Evolutionary conservation across 2,329 filamentous ascomycete species (phyloP), one percentile per base, ranked within the genome.

Genomic region (Taxawa tesnikishii): DNA sequence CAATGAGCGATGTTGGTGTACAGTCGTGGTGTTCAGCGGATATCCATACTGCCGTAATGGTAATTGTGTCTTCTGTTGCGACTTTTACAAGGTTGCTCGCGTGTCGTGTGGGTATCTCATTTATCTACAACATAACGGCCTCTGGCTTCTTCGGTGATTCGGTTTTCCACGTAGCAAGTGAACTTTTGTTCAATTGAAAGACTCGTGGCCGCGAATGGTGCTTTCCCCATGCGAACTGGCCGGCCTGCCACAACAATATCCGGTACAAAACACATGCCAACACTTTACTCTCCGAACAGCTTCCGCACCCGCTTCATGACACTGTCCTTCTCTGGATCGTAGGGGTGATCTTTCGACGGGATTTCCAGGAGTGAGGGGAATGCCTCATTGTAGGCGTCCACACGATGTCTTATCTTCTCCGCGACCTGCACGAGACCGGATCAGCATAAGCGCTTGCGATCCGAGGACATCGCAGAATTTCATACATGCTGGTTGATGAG

Each of bases 291-390:
- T 43, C 75, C 75, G 58, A 79, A 79, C 41, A 83, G 51, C 49
- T 77, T 73, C 54, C 73, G 66, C 43, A 98, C 90, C 44, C 90
- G 73, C 62, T 87, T 82, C 60, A 98, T 59, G 26, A 98, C 88
- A 53, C 88, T 96, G 58, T 98, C 90, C 67, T 98, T 98, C 62
- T 98, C 90, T 0, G 90, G 90, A 49, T 98, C 88, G 54, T 98
- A 98, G 2, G 90, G 90, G 56, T 98, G 90, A 57, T 98, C 90
- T 68, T 98, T 98, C 63, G 84, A 93, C 15, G 90, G 90, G 39
- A 98, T 96, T 60, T 98, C 90, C 36, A 98, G 75, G 33, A 98
- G 72, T 14, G 85, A 79, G n/a, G 90, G 90, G 61, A 98, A 98
- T 4, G 90, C 87, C 30, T 88, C 83, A 13, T 84, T 88, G 61